A percentile compares a stretch with the other conserved stretches of the same genome.
phyloP scores from a whole-genome alignment of 768 basidiomycete genomes.

The Boletus huronensis region DNA sequence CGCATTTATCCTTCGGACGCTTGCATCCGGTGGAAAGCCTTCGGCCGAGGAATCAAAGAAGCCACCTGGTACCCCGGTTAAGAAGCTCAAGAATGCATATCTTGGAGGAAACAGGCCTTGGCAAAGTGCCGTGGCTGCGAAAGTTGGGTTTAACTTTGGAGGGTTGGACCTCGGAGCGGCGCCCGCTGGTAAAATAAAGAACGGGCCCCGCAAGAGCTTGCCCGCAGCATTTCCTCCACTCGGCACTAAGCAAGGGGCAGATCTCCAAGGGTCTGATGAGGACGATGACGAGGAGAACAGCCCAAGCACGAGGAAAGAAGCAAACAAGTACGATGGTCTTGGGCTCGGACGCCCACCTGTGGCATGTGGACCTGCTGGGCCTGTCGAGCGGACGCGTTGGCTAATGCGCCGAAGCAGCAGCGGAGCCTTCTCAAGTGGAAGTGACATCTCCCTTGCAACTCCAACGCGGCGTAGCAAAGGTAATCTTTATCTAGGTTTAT shows the following conservation, averaged over 20 bases:
- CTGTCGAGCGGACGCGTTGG: slow-evolving; percentile 50
- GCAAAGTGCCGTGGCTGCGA: slow-evolving; percentile 76
- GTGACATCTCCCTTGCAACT: slow-evolving; percentile 59
- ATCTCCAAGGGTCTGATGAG: slow-evolving; percentile 47
- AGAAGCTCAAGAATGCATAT: slow-evolving; percentile 60
- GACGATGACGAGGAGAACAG: slow-evolving; percentile 64
- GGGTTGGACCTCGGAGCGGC: slow-evolving; percentile 37
- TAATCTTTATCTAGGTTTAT: slow-evolving; percentile 43
- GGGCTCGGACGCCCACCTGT: slow-evolving; percentile 59
- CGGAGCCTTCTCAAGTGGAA: slow-evolving; percentile 75
- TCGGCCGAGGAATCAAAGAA: slow-evolving; percentile 48
- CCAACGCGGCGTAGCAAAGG: slow-evolving; percentile 57
- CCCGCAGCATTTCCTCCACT: slow-evolving; percentile 65
- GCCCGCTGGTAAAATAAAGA: slow-evolving; percentile 41
- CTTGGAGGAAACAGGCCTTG: slow-evolving; percentile 62
- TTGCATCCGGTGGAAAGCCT: slow-evolving; percentile 55
- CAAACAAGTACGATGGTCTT: slow-evolving; percentile 56
- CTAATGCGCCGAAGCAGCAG: slow-evolving; percentile 77
- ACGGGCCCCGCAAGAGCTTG: slow-evolving; percentile 65
- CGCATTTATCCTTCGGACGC: slow-evolving; percentile 67
- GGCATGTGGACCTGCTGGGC: slow-evolving; percentile 27
- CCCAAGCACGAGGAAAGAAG: slow-evolving; percentile 52
- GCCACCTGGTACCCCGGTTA: slow-evolving; percentile 80
- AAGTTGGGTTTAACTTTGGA: slow-evolving; percentile 52
- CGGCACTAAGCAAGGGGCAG: slow-evolving; percentile 27